phyloP scores from a whole-genome alignment of 495 filamentous ascomycete genomes.

The Astrothelium subdiscretum region DNA sequence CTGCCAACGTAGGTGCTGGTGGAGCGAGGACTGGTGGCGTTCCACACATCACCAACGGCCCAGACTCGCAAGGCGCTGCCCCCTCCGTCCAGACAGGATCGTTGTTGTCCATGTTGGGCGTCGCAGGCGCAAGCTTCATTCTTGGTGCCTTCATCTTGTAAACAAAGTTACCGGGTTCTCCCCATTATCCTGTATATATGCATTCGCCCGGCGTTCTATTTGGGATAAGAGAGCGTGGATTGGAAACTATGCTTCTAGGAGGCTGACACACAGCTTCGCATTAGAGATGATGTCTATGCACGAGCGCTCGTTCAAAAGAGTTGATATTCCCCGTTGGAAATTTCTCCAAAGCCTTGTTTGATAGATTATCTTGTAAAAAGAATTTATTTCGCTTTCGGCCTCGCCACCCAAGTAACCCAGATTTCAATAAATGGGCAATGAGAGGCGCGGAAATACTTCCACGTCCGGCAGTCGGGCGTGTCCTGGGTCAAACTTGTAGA shows the following conservation, averaged over 20 bases:
- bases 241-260: neutral
- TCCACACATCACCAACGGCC: neutral
- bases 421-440: too few species aligned
- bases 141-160: neutral
- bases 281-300: neutral
- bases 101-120: neutral
- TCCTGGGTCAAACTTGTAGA: too few species aligned
- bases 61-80: neutral
- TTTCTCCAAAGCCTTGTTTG: neutral
- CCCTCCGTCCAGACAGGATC: neutral
- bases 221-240: neutral
- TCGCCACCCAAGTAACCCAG: neutral
- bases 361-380: neutral
- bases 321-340: neutral
- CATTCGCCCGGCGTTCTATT: neutral
- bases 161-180: neutral
- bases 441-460: too few species aligned
- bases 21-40: conserved; percentile 16
- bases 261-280: neutral
- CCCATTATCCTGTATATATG: neutral
- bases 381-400: neutral
- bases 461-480: too few species aligned
- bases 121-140: neutral
- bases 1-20: conserved; percentile 18
- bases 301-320: neutral